Evolutionary conservation across 1,284 basidiomycete genomes (phyloP), one percentile per base, ranked within the genome.

Genomic region (Puccinia polysora): DNA sequence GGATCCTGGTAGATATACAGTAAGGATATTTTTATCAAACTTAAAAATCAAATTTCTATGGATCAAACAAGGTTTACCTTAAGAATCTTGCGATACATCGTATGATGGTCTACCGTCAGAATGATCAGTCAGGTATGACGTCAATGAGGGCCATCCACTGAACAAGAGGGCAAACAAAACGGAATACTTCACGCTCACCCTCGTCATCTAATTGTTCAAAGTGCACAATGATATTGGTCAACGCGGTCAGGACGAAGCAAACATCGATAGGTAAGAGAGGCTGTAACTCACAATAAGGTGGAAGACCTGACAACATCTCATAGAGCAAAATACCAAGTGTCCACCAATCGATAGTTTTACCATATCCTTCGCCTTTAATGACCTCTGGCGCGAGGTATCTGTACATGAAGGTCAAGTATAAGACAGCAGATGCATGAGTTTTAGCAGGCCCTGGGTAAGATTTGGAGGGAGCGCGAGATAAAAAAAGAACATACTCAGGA

Each of bases 281-380:
- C 30, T n/a, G 4, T 45, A 53, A 56, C 69, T 72, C 12, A 75
- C 79, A 80, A 74, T 80, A 80, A 0, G 79, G 79, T 47, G 79
- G 79, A 12, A 80, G 73, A 25, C 79, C 79, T 0, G 71, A 78
- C 7, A 80, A 75, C 79, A 80, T 80, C 74, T 80, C 79, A 73
- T 80, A 80, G n/a, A 80, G 76, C 32, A 80, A 70, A 18, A 80
- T 79, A 8, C 79, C 79, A 4, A 80, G 74, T 30, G 79, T 80
- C 79, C 79, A 80, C 79, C 79, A 80, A 75, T 80, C 79, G 15
- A 80, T 79, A 3, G 79, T 78, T 62, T 79, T 79, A 50, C 79
- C 79, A 63, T 80, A 80, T 20, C 79, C 79, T 59, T 79, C 78
- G 5, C 79, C 79, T 20, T 79, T 68, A 28, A 80, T 75, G 30